These are phyloP conservation scores for Trichoderma atroviride DNA, from an alignment of 2,329 filamentous ascomycete species.

Conservation along the genomic window DNA sequence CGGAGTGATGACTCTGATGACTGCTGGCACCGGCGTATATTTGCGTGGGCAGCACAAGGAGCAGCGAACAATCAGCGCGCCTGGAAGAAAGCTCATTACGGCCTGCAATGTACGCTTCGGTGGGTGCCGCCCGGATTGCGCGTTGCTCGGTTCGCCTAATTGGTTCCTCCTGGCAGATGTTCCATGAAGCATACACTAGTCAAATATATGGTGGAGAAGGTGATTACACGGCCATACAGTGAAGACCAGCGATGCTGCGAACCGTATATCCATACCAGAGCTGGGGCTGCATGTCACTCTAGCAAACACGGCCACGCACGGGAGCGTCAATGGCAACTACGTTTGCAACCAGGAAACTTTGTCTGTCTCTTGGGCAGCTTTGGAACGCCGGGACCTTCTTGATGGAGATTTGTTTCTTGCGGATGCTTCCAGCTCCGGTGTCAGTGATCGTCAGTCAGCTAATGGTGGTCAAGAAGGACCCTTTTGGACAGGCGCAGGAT, in stretches of 20 bases:
- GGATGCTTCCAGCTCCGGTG: background rate
- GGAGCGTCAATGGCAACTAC: background rate
- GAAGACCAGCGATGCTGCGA: background rate
- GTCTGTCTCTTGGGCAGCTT: background rate
- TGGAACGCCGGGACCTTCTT: background rate
- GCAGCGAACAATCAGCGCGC: background rate
- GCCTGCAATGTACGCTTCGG: background rate
- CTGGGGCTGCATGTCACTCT: background rate
- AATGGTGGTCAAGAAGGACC: background rate
- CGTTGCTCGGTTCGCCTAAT: constrained; percentile 15
- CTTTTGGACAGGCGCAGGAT: background rate
- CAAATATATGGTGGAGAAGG: background rate
- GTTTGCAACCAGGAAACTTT: background rate
- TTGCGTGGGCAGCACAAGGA: background rate
- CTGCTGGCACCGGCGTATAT: background rate
- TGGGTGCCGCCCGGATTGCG: background rate
- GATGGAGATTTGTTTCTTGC: background rate
- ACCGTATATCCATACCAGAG: background rate
- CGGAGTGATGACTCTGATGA: background rate
- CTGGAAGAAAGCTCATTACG: background rate
- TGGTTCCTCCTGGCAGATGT: background rate
- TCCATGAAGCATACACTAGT: background rate
- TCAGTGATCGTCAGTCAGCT: constrained; percentile 1
- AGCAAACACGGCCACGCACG: background rate
- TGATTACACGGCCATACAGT: background rate